Evolutionary conservation across 306 rosid species (phyloP).

Genomic region (Hippophae rhamnoides): DNA sequence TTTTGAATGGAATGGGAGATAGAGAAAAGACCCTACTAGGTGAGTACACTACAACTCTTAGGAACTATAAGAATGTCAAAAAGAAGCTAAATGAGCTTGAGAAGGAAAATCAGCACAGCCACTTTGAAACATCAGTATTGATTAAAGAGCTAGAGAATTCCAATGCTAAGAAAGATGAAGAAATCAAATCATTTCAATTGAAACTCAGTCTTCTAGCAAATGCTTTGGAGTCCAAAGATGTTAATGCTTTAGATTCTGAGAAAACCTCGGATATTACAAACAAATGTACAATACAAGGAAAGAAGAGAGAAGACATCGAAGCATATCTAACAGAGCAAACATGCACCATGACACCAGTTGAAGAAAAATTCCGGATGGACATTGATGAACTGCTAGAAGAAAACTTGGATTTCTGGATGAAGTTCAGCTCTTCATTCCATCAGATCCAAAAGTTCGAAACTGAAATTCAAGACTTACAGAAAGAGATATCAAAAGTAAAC

Average conservation of each 20-base stretch:
- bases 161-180: conserved; percentile 67
- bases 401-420: conserved; percentile 81
- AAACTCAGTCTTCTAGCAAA: conserved; percentile 53
- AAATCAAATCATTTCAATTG: conserved; percentile 56
- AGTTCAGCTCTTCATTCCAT: conserved; percentile 61
- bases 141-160: conserved; percentile 52
- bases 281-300: neutral
- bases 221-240: conserved; percentile 28
- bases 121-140: conserved; percentile 37
- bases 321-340: conserved; percentile 26
- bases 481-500: conserved; percentile 45
- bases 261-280: conserved; percentile 3
- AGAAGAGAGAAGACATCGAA: conserved; percentile 14
- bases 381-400: conserved; percentile 84
- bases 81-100: conserved; percentile 57
- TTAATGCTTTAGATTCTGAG: conserved; percentile 1
- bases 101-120: conserved; percentile 34
- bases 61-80: conserved; percentile 72
- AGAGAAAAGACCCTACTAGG: conserved; percentile 53
- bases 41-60: conserved; percentile 75
- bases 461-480: conserved; percentile 47
- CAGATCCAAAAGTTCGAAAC: conserved; percentile 69
- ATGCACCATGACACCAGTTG: conserved; percentile 37
- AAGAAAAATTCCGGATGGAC: conserved; percentile 51
- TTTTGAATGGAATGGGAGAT: conserved; percentile 53